Percentiles rank a stretch among this genome's conserved stretches.
Conservation (phyloP, 148 eudicot genomes). For the Heliamphora exappendiculata region DNA sequence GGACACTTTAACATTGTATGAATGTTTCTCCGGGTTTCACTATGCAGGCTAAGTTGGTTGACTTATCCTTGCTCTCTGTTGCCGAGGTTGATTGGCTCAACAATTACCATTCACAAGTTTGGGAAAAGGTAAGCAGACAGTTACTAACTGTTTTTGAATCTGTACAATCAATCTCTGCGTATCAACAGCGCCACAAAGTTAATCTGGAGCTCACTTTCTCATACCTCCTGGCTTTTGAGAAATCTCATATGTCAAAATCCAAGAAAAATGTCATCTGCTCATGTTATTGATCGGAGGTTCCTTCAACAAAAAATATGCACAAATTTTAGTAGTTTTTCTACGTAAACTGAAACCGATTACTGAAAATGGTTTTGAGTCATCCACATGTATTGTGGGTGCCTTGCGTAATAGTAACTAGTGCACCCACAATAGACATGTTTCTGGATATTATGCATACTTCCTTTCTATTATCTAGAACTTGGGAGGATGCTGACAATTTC, state of each 20-base stretch:
- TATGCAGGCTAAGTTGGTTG: slow-evolving; percentile 70
- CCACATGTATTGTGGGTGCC: no score
- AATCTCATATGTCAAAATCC: neutral
- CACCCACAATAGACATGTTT: neutral
- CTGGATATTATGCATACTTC: neutral
- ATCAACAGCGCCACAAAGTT: neutral
- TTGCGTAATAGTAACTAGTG: no score
- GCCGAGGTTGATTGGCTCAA: slow-evolving; percentile 81
- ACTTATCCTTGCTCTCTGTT: slow-evolving; percentile 55
- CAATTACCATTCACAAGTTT: slow-evolving; percentile 80
- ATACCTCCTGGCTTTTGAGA: neutral
- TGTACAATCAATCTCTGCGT: neutral
- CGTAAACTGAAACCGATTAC: no score
- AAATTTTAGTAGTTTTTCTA: no score
- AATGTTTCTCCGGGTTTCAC: neutral
- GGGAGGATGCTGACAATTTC: neutral
- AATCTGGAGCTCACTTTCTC: neutral
- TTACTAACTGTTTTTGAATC: neutral
- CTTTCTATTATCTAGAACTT: neutral
- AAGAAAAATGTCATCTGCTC: neutral
- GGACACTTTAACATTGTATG: no score
- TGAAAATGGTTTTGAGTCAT: no score
- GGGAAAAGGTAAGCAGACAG: slow-evolving; percentile 66
- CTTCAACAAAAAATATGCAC: neutral
- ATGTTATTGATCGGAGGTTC: neutral